Evolutionary conservation across 73 alveolate species (phyloP), one percentile per base, ranked within the genome.

Genomic region (Paramecium caudatum): DNA sequence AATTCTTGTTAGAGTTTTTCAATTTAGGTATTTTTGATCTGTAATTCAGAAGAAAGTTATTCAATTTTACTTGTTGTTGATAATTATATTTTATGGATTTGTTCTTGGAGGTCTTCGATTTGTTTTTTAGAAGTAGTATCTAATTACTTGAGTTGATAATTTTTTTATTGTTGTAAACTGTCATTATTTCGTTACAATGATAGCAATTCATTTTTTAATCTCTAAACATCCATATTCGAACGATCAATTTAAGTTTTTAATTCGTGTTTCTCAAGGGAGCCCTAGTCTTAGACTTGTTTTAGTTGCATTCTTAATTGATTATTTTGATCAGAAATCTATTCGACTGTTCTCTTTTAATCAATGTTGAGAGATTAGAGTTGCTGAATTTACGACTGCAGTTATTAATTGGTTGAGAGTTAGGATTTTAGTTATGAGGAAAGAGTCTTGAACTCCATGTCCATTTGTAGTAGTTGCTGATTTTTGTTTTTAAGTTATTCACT

Each of bases 111-210:
- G 23, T 55, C 80, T 55, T 55, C 80, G 23, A 55, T 23, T 19
- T 27, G 10, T 55, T 55, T 55, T 23, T 55, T 55, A 23, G 80
- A 55, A 55, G 23, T 55, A 0, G 80, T 23, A 55, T 55, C 80
- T 25, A 55, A 55, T 55, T 9, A 55, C 4, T 37, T 27, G 43
- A 55, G 8, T 23, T 55, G 45, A 23, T 55, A 55, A 27, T 6
- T 9, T 55, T 55, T 55, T 55, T 55, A 55, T 55, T 55, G 30
- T 55, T 55, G 30, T 15, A 55, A 55, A 55, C 80, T 55, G 80
- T 55, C 80, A 55, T 55, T 55, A 55, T 55, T 55, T 55, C 80
- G 23, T 23, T 55, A 10, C 37, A 55, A 55, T 55, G 23, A 55
- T 10, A 55, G 13, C 2, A 55, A 27, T 55, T 55, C 80, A 55